phyloP scores from a whole-genome alignment of 2,329 filamentous ascomycete genomes.

The Xylaria sp. region DNA sequence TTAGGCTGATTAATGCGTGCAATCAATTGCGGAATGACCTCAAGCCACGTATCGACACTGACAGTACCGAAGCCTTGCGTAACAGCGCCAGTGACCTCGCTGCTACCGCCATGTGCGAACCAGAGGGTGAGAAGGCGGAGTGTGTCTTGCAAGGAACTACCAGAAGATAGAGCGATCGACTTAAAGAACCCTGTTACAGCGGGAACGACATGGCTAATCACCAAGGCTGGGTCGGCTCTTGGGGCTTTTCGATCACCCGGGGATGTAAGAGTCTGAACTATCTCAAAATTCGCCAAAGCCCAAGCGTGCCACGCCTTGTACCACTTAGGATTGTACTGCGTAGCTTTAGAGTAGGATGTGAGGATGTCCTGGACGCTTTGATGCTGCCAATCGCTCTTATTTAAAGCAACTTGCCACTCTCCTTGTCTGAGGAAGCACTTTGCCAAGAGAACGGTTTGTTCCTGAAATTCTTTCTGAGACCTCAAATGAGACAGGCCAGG shows the following conservation, averaged over 20 bases:
- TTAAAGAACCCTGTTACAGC: slow-evolving; percentile 97
- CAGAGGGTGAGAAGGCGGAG: slow-evolving; percentile 91
- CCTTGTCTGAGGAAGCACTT: slow-evolving; percentile 97
- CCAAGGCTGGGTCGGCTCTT: slow-evolving; percentile 70
- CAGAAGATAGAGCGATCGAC: slow-evolving; percentile 90
- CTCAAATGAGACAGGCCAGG: slow-evolving; percentile 60
- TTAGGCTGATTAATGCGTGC: slow-evolving; percentile 98
- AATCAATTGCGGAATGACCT: slow-evolving; percentile 97
- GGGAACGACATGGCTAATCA: slow-evolving; percentile 91
- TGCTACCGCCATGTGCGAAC: slow-evolving; percentile 91
- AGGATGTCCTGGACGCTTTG: slow-evolving; percentile 89
- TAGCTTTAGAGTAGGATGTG: slow-evolving; percentile 90
- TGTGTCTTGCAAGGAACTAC: slow-evolving; percentile 95
- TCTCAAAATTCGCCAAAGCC: slow-evolving; percentile 98
- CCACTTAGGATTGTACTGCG: slow-evolving; percentile 92
- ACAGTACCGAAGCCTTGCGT: slow-evolving; percentile 91
- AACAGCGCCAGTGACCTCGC: slow-evolving; percentile 88
- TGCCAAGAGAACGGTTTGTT: slow-evolving; percentile 79
- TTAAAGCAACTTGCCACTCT: slow-evolving; percentile 90
- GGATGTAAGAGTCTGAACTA: slow-evolving; percentile 83
- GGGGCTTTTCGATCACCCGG: slow-evolving; percentile 66
- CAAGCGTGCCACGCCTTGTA: slow-evolving; percentile 99
- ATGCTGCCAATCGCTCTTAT: slow-evolving; percentile 89
- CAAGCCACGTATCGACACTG: slow-evolving; percentile 97
- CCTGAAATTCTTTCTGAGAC: slow-evolving; percentile 65